These are phyloP conservation scores for Pseudogymnoascus sp. DNA, from an alignment of 2,329 filamentous ascomycete genomes.

Conservation along the genomic window DNA sequence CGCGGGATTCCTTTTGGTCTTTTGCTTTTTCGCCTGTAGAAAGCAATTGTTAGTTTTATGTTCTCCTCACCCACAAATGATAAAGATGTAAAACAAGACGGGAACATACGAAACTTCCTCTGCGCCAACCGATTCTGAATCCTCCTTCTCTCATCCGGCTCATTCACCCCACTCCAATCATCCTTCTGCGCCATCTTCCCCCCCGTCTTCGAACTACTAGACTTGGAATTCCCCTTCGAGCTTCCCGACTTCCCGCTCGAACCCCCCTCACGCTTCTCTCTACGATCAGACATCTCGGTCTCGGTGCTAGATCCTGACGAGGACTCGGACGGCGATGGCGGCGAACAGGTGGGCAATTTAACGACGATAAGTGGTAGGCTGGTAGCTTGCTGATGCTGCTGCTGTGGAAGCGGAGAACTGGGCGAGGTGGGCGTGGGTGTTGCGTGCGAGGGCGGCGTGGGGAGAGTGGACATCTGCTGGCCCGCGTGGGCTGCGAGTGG, in stretches of 20 bases:
- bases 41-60: not conserved
- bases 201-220: not conserved
- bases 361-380: not conserved
- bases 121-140: conserved; percentile 72
- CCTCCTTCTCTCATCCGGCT: conserved; percentile 61
- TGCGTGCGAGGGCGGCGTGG: not conserved
- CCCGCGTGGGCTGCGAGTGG: not conserved
- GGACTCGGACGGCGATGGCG: not conserved
- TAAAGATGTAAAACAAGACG: not conserved
- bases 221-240: not conserved
- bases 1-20: conserved; percentile 56
- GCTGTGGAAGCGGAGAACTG: not conserved
- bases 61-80: not conserved
- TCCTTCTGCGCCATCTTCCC: conserved; percentile 30
- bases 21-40: conserved; percentile 57
- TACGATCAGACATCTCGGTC: not conserved
- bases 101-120: conserved; percentile 60
- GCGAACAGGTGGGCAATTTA: not conserved
- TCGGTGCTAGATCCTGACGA: not conserved
- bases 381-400: too few relatives aligned
- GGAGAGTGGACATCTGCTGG: not conserved
- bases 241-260: not conserved
- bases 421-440: not conserved
- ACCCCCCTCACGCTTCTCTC: not conserved
- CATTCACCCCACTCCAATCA: conserved; percentile 61